Percentiles rank a stretch among this genome's conserved stretches.
Evolutionary conservation across 805 yeast genomes (phyloP).

Genomic region (Metschnikowia bowlesiae): DNA sequence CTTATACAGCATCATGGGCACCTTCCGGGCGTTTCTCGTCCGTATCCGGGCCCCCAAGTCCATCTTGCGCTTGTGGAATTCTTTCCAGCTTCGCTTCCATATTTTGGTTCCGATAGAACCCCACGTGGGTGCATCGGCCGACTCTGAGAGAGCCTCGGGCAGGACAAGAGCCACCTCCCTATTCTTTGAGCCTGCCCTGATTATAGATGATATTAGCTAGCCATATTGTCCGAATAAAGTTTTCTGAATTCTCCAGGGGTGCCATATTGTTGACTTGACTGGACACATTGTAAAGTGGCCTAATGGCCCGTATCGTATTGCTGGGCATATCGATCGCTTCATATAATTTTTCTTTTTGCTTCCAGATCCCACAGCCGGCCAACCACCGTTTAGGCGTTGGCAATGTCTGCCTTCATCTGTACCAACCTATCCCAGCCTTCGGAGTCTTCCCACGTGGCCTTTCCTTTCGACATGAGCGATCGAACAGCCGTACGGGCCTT

Average conservation of each 20-base stretch:
- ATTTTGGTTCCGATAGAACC: conserved; percentile 12
- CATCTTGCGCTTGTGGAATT: conserved; percentile 3
- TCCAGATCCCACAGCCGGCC: background rate
- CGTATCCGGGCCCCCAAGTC: conserved; percentile 4
- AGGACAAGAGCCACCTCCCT: conserved; percentile 14
- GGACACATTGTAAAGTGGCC: no score
- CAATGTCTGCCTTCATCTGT: conserved; percentile 46
- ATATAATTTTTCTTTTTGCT: no score
- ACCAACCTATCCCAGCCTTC: conserved; percentile 69
- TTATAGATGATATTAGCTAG: conserved; percentile 13
- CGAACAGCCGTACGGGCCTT: conserved; percentile 72
- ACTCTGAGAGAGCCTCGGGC: conserved; percentile 6
- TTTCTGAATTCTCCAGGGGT: background rate
- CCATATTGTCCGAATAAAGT: background rate
- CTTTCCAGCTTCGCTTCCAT: conserved; percentile 7
- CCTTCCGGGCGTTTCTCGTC: conserved; percentile 5
- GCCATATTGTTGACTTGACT: background rate
- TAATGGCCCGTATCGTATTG: no score
- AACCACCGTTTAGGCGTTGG: conserved; percentile 2
- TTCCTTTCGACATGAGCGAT: conserved; percentile 75
- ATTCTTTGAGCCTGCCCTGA: conserved; percentile 13
- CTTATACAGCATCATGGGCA: conserved; percentile 11
- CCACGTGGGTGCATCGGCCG: conserved; percentile 5
- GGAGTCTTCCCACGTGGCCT: conserved; percentile 71
- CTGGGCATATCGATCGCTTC: no score